Evolutionary conservation across 768 basidiomycete genomes (phyloP).

Genomic region (Hirschioporus abietinus): DNA sequence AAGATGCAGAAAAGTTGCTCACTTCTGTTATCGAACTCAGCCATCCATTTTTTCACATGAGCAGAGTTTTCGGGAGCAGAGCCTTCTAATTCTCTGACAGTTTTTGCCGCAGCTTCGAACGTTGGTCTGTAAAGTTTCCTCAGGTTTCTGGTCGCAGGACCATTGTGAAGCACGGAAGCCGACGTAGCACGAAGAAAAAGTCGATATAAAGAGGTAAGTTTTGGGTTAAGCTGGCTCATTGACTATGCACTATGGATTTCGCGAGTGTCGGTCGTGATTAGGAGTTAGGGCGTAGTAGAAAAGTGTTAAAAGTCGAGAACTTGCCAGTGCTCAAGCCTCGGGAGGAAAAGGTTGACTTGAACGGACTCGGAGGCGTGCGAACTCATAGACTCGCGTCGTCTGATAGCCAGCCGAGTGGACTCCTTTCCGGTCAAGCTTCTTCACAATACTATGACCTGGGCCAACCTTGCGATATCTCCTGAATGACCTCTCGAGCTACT

Average conservation of each 20-base stretch:
- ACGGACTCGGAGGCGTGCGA: too few species aligned
- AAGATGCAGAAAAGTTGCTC: background rate
- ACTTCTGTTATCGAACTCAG: background rate
- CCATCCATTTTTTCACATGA: background rate
- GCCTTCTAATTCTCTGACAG: background rate
- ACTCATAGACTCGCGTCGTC: too few species aligned
- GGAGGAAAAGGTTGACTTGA: too few species aligned
- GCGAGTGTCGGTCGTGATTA: background rate
- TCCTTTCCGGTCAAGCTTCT: too few species aligned
- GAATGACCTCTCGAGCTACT: too few species aligned
- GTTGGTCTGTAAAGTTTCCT: background rate
- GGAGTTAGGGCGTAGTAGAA: background rate
- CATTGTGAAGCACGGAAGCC: background rate
- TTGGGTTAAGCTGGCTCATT: background rate
- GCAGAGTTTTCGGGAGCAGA: background rate
- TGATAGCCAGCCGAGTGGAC: too few species aligned
- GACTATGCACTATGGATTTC: background rate
- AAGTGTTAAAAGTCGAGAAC: background rate
- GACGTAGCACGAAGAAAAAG: slow-evolving; percentile 1
- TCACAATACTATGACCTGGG: too few species aligned
- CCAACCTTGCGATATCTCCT: too few species aligned
- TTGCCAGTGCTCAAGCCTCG: too few species aligned
- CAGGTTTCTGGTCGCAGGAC: background rate
- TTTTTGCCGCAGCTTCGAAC: slow-evolving; percentile 1
- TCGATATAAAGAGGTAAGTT: slow-evolving; percentile 1